Percentiles rank a stretch among this genome's conserved stretches.
Evolutionary conservation across 2,329 filamentous ascomycete genomes (phyloP).

Genomic region (Aspergillus ibericus): DNA sequence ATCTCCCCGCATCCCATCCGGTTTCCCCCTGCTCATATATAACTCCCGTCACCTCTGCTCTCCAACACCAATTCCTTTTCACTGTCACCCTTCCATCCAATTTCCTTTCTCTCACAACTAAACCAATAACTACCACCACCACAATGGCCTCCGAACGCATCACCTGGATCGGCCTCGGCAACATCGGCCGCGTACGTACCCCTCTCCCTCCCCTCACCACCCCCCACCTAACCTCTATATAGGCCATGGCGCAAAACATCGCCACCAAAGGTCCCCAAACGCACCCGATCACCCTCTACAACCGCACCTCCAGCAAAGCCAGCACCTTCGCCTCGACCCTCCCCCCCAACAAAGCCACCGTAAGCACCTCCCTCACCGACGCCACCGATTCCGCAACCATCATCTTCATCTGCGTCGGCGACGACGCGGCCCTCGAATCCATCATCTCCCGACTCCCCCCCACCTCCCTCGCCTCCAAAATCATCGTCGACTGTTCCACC

Average conservation of each 20-base stretch:
- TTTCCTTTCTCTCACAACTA: not conserved
- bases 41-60: too few relatives aligned
- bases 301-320: slow-evolving; percentile 70
- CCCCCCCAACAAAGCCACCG: slow-evolving; percentile 61
- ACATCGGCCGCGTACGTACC: slow-evolving; percentile 73
- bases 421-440: slow-evolving; percentile 70
- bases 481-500: slow-evolving; percentile 85
- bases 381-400: slow-evolving; percentile 70
- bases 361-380: slow-evolving; percentile 64
- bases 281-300: slow-evolving; percentile 75
- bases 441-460: slow-evolving; percentile 56
- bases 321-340: slow-evolving; percentile 64
- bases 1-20: slow-evolving; percentile 3
- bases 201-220: not conserved
- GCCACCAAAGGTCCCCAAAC: slow-evolving; percentile 71
- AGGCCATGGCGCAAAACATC: slow-evolving; percentile 64
- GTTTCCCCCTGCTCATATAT: not conserved
- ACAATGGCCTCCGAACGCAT: slow-evolving; percentile 25
- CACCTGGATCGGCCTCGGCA: slow-evolving; percentile 79
- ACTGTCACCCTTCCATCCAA: not conserved
- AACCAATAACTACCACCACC: not conserved
- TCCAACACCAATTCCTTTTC: not conserved
- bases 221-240: not conserved
- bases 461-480: slow-evolving; percentile 63
- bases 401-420: slow-evolving; percentile 77